Conservation (phyloP, 345 rosid species). For the Salix suchowensis region DNA sequence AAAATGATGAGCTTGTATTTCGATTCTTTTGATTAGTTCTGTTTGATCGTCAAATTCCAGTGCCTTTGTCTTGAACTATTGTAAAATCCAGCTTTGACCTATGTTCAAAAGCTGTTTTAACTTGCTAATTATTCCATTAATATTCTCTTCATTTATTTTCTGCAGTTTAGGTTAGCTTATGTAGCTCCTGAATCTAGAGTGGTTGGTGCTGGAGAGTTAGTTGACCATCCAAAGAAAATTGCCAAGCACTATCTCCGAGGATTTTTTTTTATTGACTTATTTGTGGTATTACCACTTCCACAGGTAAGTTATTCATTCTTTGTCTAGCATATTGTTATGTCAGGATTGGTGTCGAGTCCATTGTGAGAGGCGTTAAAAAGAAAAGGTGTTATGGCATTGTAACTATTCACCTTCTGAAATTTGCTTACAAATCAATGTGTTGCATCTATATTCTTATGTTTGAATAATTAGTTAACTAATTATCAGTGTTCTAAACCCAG, state of each 20-base stretch:
- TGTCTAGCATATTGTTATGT: no score
- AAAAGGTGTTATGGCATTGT: neutral
- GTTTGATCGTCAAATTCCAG: neutral
- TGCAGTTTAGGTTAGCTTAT: slow-evolving; percentile 87
- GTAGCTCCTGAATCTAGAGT: slow-evolving; percentile 78
- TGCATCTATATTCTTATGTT: neutral
- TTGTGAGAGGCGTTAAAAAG: no score
- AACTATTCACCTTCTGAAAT: neutral
- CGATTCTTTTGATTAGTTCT: neutral
- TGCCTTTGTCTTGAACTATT: neutral
- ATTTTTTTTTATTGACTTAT: slow-evolving; percentile 52
- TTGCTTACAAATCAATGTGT: neutral
- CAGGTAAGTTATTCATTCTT: slow-evolving; percentile 48
- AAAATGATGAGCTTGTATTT: neutral
- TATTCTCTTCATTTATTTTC: slow-evolving; percentile 5
- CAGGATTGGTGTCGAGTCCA: no score
- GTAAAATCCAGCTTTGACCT: neutral
- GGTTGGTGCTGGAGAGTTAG: slow-evolving; percentile 84
- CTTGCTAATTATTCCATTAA: neutral
- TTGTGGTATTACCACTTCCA: slow-evolving; percentile 68
- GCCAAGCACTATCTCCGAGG: slow-evolving; percentile 54
- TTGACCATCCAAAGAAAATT: slow-evolving; percentile 74
- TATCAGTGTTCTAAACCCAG: neutral
- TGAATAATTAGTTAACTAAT: neutral
- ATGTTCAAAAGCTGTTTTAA: neutral